Evolutionary conservation across 2,329 filamentous ascomycete genomes (phyloP), one percentile per base, ranked within the genome.

Genomic region (Cordyceps cicadae): DNA sequence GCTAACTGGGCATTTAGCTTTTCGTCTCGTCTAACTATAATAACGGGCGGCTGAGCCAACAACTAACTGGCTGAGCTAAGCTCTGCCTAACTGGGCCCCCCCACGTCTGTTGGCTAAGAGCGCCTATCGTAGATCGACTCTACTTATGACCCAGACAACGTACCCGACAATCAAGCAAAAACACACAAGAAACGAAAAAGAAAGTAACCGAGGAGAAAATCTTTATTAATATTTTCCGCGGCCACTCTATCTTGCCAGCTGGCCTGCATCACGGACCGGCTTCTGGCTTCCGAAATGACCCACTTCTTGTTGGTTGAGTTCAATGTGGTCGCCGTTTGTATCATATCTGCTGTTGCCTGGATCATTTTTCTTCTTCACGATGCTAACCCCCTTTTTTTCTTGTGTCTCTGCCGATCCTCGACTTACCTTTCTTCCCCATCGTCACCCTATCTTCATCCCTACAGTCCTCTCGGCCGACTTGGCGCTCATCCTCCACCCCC

Each of bases 241-340:
- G 53, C 29, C 39, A 45, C n/a, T 34, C 26, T 48, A 56, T 56
- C 41, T 48, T 48, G 43, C 54, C 54, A 48, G 54, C 54, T 56
- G 54, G 41, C 29, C 21, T 56, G 54, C 54, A 46, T 56, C 43
- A 37, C 41, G 15, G 43, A 24, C 54, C 54, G 54, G 54, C 54
- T 48, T 37, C 54, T 48, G 19, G 19, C 54, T 56, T 56, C 43
- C 54, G 54, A 11, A n/a, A 12, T 7, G 29, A 56, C 54, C 43
- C 54, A 48, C 54, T 56, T 56, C 54, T 56, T 32, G 54, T 56
- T 56, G 54, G 54, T 56, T 48, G 54, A 56, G 29, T 54, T 19
- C 34, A 54, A 41, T 41, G 7, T 53, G 51, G 53, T 37, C 54
- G 43, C 43, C 43, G 54, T 56, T 56, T 48, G 54, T 37, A 45